Evolutionary conservation across 2,329 filamentous ascomycete species (phyloP), one percentile per base, ranked within the genome.

Genomic region (Alternaria angustiovoidea): DNA sequence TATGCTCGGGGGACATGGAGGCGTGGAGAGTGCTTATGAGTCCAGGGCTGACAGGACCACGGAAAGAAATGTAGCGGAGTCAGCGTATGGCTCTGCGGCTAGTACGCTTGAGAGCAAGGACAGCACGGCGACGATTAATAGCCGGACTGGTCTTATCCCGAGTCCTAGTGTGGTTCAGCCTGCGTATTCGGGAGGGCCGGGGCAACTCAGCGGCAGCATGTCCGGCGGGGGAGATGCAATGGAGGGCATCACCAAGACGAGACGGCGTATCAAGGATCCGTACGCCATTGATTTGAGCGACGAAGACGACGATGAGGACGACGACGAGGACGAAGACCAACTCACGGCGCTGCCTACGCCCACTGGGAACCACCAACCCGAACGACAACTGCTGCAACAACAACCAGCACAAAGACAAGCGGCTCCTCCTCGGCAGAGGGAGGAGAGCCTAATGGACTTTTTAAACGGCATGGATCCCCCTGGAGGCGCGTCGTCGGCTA

Each of bases 281-380:
- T 98, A 98, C 67, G 92, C 93, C n/a, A 92, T 98, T 64, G 94
- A 97, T 72, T 83, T 78, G 5, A 77, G 79, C 6, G 77, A 80
- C 38, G 78, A 80, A 14, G 75, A 61, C 0, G 53, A 60, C 0
- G 52, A 60, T 1, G 53, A 57, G 0, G 52, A 60, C 0, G 52
- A 57, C 9, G 56, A 48, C 1, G 49, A 34, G 5, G 56, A 76
- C 5, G 56, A 88, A 2, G 82, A 87, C 30, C 75, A 85, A 20
- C 77, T 83, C 22, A 81, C 79, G 7, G 80, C 79, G 14, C 79
- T 85, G 55, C 81, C 83, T 3, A 77, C 77, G 16, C 75, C 75
- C 11, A 74, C 52, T 20, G 38, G 38, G 2, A 41, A 20, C 7
- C 12, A 20, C 7, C 12, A 16, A 12, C 12, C 12, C 12, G 12